phyloP scores from a whole-genome alignment of 306 rosid species.

The Astragalus glycyphyllos region DNA sequence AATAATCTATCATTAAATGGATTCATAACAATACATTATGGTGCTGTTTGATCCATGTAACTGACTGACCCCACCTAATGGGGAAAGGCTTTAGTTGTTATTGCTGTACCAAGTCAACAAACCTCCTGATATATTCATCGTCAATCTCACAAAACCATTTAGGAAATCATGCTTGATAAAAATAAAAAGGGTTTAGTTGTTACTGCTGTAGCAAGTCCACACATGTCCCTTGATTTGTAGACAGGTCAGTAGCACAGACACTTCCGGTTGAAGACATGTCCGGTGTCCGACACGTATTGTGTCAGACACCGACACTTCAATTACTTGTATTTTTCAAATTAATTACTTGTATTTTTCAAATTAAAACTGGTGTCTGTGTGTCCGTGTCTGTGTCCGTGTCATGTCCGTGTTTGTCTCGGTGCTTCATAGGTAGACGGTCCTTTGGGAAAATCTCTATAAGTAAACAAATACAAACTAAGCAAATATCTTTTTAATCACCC shows the following conservation, averaged over 20 bases:
- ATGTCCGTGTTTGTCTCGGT: too few species aligned
- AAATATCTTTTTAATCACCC: constrained; percentile 12
- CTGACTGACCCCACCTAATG: background rate
- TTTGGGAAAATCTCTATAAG: constrained; percentile 20
- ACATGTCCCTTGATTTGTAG: constrained; percentile 20
- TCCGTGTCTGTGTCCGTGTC: too few species aligned
- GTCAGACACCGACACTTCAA: too few species aligned
- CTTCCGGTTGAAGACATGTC: too few species aligned
- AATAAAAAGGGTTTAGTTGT: background rate
- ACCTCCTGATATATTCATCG: background rate
- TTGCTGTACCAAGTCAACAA: constrained; percentile 14
- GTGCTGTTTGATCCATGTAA: constrained; percentile 1
- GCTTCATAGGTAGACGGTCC: background rate
- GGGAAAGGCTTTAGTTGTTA: constrained; percentile 1
- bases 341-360: too few species aligned
- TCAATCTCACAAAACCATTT: constrained; percentile 24
- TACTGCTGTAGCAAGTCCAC: constrained; percentile 5
- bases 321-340: too few species aligned
- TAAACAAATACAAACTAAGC: background rate
- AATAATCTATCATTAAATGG: background rate
- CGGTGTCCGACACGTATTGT: too few species aligned
- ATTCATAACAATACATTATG: too few species aligned
- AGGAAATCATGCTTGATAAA: background rate
- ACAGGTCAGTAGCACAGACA: background rate
- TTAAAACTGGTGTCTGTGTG: too few species aligned